phyloP scores from a whole-genome alignment of 2,329 filamentous ascomycete genomes.

The Colletotrichum echinochloae region DNA sequence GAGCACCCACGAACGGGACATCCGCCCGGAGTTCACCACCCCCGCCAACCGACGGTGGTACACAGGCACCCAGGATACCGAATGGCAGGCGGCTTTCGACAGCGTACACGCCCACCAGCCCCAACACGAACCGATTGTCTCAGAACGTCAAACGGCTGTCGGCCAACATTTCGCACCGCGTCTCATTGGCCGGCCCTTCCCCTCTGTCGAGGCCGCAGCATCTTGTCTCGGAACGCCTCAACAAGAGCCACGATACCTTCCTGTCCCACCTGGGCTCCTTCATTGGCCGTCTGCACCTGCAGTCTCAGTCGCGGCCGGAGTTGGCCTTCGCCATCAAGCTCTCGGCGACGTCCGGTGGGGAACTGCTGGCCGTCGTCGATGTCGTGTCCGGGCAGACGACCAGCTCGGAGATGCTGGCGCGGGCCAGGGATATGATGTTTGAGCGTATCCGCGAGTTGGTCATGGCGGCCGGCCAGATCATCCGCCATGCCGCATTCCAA shows the following conservation, averaged over 20 bases:
- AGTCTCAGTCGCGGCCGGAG: slow-evolving; percentile 90
- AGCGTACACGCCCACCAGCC: slow-evolving; percentile 49
- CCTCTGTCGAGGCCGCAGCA: slow-evolving; percentile 73
- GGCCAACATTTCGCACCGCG: slow-evolving; percentile 74
- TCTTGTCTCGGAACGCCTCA: slow-evolving; percentile 86
- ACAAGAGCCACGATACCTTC: slow-evolving; percentile 85
- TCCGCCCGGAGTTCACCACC: slow-evolving; percentile 51
- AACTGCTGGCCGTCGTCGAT: slow-evolving; percentile 83
- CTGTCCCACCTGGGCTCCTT: slow-evolving; percentile 92
- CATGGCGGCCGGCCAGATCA: slow-evolving; percentile 82
- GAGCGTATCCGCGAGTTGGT: slow-evolving; percentile 84
- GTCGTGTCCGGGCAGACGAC: slow-evolving; percentile 83
- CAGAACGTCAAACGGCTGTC: slow-evolving; percentile 62
- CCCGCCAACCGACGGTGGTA: slow-evolving; percentile 52
- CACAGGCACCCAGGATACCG: slow-evolving; percentile 50
- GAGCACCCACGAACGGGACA: slow-evolving; percentile 49
- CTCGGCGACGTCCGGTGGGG: slow-evolving; percentile 83
- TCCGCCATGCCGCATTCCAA: slow-evolving; percentile 75
- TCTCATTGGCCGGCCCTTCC: slow-evolving; percentile 79
- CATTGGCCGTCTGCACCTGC: slow-evolving; percentile 88
- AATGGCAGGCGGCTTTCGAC: slow-evolving; percentile 62
- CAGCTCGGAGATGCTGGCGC: slow-evolving; percentile 73
- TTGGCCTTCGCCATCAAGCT: slow-evolving; percentile 85
- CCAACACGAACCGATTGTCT: slow-evolving; percentile 51
- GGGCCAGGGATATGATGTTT: slow-evolving; percentile 81